Base-by-base conservation (phyloP, 805 yeast genomes). In the Wickerhamiella qilinensis region DNA sequence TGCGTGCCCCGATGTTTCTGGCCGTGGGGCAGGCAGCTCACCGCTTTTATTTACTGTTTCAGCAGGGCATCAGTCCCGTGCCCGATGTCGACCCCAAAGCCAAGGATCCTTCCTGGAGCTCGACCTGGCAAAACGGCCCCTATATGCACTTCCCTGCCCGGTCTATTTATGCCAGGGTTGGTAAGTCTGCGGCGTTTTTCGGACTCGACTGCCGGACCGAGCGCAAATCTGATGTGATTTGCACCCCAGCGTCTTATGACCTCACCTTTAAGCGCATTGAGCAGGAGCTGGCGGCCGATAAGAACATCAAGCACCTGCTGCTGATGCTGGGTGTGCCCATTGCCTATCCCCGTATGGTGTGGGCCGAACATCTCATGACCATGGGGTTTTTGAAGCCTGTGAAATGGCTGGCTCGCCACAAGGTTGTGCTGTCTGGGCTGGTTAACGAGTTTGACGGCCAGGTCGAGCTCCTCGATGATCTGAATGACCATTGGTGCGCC, bases 401-500 rank as follows among this genome's bases (percentile, higher is more conserved):
- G 4, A 74, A 76, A 51, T 67, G 54, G 40, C 48, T 77, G 20
- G 68, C 65, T 2, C 47, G 52, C 25, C 54, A 51, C 36, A 45
- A 52, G 8, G 58, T 80, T 30, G 54, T 76, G 27, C 69, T 75
- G 36, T 67, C 68, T 42, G 93, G 94, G 0, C 58, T 88, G 25
- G 84, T 84, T 20, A 88, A 91, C 53, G 91, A 82, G 48, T 88
- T 86, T 52, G 95, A 86, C 54, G 96, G 96, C 2, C 73, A 79
- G 30, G 75, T 88, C 4, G 97, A 88, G 59, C 72, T 88, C 14
- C 67, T 91, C 47, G 97, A 91, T 54, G 97, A 88, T 56, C 65
- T 91, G 57, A 77, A 85, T 53, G 98, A 88, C 55, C 97, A 88
- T 60, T 88, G 98, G 98, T 85, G 96, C 56, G 77, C 94, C 3